Evolutionary conservation across 768 basidiomycete species (phyloP).

Genomic region (Boletus eberwhitei): DNA sequence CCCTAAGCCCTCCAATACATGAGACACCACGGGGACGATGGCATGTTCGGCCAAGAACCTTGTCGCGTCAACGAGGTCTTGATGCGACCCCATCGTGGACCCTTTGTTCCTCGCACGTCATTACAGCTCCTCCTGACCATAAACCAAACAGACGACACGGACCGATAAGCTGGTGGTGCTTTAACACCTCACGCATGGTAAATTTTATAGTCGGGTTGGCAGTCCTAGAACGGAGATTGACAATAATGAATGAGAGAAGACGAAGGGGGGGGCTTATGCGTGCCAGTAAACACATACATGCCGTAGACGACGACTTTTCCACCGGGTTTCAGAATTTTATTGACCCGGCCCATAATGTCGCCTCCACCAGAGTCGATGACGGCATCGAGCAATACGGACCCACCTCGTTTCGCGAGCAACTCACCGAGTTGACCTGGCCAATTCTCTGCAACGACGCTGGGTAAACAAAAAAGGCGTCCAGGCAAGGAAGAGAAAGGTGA

Average conservation of each 20-base stretch:
- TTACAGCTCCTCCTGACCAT: neutral
- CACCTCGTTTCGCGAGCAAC: conserved; percentile 36
- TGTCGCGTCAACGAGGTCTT: conserved; percentile 71
- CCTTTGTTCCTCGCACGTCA: conserved; percentile 41
- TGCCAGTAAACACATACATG: conserved; percentile 40
- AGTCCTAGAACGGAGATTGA: conserved; percentile 46
- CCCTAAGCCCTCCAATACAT: conserved; percentile 65
- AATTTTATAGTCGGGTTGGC: conserved; percentile 55
- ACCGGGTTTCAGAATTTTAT: conserved; percentile 51
- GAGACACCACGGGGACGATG: conserved; percentile 68
- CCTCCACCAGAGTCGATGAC: conserved; percentile 73
- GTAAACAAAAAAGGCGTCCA: neutral
- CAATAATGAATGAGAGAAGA: conserved; percentile 2
- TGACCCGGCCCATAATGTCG: conserved; percentile 51
- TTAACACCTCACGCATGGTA: conserved; percentile 77
- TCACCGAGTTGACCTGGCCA: conserved; percentile 50
- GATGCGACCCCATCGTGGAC: conserved; percentile 80
- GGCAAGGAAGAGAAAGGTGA: neutral
- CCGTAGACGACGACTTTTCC: conserved; percentile 64
- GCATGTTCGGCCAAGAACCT: conserved; percentile 61
- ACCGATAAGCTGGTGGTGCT: conserved; percentile 75
- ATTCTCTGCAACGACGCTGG: conserved; percentile 33
- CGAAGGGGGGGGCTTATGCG: neutral
- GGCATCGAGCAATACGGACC: conserved; percentile 43
- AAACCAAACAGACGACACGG: conserved; percentile 13